phyloP scores from a whole-genome alignment of 208 protist species.

The Acanthamoeba castellanii region DNA sequence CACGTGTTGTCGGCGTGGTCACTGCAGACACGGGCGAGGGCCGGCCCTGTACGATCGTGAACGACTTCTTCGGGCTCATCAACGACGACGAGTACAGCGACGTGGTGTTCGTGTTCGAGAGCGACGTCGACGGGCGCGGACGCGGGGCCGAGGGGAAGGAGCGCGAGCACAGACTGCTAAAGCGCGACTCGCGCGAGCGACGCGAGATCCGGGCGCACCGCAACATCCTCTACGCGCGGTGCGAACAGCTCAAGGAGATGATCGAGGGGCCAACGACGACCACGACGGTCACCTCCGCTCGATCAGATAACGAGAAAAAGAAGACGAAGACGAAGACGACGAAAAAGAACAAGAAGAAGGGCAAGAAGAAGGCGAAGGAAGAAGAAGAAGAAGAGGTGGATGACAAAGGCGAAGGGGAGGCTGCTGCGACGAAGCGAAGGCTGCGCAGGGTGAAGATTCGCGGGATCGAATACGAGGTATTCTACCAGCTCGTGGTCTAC shows the following conservation, averaged over 20 bases:
- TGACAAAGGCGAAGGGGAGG: not conserved
- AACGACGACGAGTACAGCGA: constrained; percentile 60
- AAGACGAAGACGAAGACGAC: not conserved
- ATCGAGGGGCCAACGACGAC: not conserved
- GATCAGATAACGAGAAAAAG: not conserved
- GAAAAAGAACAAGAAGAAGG: not conserved
- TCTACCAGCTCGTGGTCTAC: constrained; percentile 71
- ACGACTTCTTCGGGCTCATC: constrained; percentile 57
- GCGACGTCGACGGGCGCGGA: not conserved
- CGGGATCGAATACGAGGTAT: constrained; percentile 20
- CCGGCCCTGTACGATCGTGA: constrained; percentile 59
- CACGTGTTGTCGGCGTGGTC: not conserved
- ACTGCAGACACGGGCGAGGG: constrained; percentile 64
- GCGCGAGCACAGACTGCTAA: not conserved
- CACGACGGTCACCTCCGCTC: not conserved
- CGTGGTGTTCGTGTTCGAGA: constrained; percentile 51
- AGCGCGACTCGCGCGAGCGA: not conserved
- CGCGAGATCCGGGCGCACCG: not conserved
- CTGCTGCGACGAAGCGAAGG: not conserved
- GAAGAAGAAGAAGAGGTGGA: not conserved
- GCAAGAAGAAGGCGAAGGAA: not conserved
- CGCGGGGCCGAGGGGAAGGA: not conserved
- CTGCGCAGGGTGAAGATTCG: not conserved
- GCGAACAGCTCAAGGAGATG: constrained; percentile 40
- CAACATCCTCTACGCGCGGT: constrained; percentile 73